Percentiles rank a stretch among this genome's conserved stretches.
Evolutionary conservation across 768 basidiomycete species (phyloP).

Genomic region (Suillus brevipes): DNA sequence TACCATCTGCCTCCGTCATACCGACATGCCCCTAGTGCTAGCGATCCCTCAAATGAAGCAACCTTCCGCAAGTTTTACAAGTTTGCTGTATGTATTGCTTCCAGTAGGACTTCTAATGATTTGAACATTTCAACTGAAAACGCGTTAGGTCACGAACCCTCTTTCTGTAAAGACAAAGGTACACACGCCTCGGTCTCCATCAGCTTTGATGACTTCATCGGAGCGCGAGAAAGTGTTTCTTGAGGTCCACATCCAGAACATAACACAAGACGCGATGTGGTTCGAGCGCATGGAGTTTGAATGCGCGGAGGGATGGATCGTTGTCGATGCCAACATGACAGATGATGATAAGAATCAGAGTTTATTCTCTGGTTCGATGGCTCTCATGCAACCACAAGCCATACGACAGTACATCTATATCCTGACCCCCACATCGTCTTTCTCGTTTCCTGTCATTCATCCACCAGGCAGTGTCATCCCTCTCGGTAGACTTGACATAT

Average conservation of each 20-base stretch:
- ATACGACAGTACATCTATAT: slow-evolving; percentile 88
- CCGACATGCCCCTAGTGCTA: slow-evolving; percentile 48
- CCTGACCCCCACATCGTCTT: slow-evolving; percentile 52
- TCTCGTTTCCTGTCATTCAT: slow-evolving; percentile 48
- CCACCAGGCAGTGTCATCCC: slow-evolving; percentile 72
- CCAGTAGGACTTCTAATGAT: neutral
- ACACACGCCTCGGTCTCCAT: slow-evolving; percentile 71
- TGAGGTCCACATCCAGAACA: slow-evolving; percentile 90
- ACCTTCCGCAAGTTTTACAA: slow-evolving; percentile 74
- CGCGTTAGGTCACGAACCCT: slow-evolving; percentile 81
- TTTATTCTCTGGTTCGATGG: slow-evolving; percentile 61
- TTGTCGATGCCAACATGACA: slow-evolving; percentile 51
- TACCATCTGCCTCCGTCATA: slow-evolving; percentile 71
- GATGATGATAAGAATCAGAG: slow-evolving; percentile 29
- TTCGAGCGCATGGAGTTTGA: slow-evolving; percentile 84
- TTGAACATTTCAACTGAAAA: neutral
- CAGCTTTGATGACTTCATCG: slow-evolving; percentile 58
- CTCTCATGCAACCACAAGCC: slow-evolving; percentile 82
- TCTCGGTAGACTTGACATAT: slow-evolving; percentile 85
- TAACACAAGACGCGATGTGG: slow-evolving; percentile 72
- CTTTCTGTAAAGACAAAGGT: slow-evolving; percentile 95
- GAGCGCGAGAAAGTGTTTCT: slow-evolving; percentile 86
- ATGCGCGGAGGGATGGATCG: slow-evolving; percentile 65
- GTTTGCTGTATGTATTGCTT: slow-evolving; percentile 64
- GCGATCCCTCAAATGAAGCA: slow-evolving; percentile 54